Evolutionary conservation across 1,139 yeast species (phyloP).

Genomic region (Groenewaldozyma auringiensis): DNA sequence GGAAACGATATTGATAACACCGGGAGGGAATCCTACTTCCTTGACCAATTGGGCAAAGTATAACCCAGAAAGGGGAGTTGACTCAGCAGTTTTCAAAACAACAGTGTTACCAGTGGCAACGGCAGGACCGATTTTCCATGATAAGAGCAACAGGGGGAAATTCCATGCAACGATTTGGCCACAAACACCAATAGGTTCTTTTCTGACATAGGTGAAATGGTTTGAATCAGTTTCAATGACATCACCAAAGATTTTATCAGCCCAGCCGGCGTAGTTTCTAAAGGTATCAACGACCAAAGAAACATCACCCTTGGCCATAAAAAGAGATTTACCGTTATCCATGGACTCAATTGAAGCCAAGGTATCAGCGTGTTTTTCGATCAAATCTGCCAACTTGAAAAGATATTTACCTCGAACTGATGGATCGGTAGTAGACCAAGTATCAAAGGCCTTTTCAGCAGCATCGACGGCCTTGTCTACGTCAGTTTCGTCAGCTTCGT

Average conservation of each 20-base stretch:
- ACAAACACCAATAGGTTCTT: conserved; percentile 72
- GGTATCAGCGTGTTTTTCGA: conserved; percentile 42
- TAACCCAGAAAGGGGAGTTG: conserved; percentile 75
- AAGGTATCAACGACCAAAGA: conserved; percentile 44
- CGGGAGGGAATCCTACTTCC: conserved; percentile 73
- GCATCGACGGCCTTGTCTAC: conserved; percentile 54
- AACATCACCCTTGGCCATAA: conserved; percentile 45
- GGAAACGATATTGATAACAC: conserved; percentile 67
- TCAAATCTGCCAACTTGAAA: conserved; percentile 45
- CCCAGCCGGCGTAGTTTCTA: conserved; percentile 72
- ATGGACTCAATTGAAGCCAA: conserved; percentile 50
- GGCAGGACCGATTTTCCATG: conserved; percentile 85
- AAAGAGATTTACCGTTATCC: conserved; percentile 55
- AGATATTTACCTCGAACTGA: conserved; percentile 40
- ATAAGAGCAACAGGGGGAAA: conserved; percentile 75
- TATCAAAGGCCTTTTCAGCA: conserved; percentile 46
- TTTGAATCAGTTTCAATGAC: conserved; percentile 56
- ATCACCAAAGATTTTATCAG: conserved; percentile 64
- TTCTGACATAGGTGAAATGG: conserved; percentile 52
- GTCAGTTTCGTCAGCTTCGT: conserved; percentile 49
- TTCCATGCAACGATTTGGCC: conserved; percentile 87
- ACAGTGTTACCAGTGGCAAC: conserved; percentile 75
- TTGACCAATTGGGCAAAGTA: conserved; percentile 51
- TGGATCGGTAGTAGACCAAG: conserved; percentile 41
- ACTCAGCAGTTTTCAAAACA: conserved; percentile 74